Base-by-base conservation (phyloP, 2,329 filamentous ascomycete genomes). In the Curvularia lunata region DNA sequence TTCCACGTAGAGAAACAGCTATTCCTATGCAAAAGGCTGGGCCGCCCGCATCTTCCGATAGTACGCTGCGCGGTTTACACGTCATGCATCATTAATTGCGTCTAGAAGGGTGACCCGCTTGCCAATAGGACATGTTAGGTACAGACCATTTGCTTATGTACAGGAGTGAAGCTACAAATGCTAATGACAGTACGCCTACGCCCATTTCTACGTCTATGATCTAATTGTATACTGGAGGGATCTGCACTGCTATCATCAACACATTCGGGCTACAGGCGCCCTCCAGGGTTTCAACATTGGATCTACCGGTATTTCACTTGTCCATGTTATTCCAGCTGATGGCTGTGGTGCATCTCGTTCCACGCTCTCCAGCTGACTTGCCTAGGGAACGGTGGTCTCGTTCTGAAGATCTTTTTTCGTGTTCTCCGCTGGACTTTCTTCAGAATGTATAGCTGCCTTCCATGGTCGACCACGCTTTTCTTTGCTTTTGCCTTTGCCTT, bases 1-100 rank as follows among this genome's bases (percentile, higher is more conserved):
- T 45, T 45, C 42, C 3, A 30, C 7, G 25, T 6, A 45, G 42
- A 45, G n/a, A 12, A 7, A 45, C 25, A 30, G 42, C 42, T 45
- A 23, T 45, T 45, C 25, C 23, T 28, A 28, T 45, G 16, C 42
- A 45, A 30, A 18, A 45, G 25, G 23, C 25, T 45, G 25, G 42
- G 25, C 42, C 9, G 7, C 2, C 16, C 25, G 6, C 16, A 25
- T 45, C 42, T 45, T 45, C 42, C 6, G 3, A 28, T 45, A 45
- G 16, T 21, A 28, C 28, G 28, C 45, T 48, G 18, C 28, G 28
- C 45, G n/a, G 34, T 48, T 37, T 23, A 48, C 34, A 37, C 13
- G 18, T 37, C 45, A 34, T 48, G 45, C 28, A 48, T 48, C 18
- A 23, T 34, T 48, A 48, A 4, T 48, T 23, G 28, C 21, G 45